Base-by-base conservation (phyloP, 768 basidiomycete genomes). In the Trametes cubensis region DNA sequence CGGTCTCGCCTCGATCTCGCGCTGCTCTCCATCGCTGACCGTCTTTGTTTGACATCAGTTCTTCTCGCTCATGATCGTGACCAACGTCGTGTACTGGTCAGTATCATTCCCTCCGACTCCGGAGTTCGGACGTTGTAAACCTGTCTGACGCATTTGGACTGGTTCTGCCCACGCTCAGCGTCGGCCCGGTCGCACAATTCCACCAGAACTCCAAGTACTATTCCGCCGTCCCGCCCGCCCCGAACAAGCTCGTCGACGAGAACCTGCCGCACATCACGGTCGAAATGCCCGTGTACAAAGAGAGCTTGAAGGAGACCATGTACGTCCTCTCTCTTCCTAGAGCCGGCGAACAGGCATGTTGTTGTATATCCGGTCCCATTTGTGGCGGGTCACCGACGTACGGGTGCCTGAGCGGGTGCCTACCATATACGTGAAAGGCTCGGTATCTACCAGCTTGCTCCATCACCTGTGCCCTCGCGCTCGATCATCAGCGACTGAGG, bases 201-300 rank as follows among this genome's bases (percentile, higher is more conserved):
- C 85, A 90, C 70, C 86, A 93, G 67, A 94, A 94, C 72, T 92
- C 91, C 0, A 83, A 81, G 41, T 95, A 89, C 74, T 95, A 91
- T 70, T 92, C 90, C 13, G 89, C 90, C 13, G 73, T 81, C 52
- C 79, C 78, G 46, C 88, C 90, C 0, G 79, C 77, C 25, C 73
- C 85, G 0, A 88, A 87, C 72, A 80, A 83, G 55, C 85, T 82
- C 17, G 78, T 90, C 58, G 89, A 90, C 70, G 67, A 78, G 1
- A 79, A 76, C 55, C 79, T 92, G 3, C 91, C 90, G 2, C 90
- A 92, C 69, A 80, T 92, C 17, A 89, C 89, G 0, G 79, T 94
- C 51, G 86, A 94, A 74, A 80, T 95, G 76, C 93, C 93, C 0
- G 93, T 94, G 4, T 95, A 95, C 75, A 95, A 93, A 70, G 91